Conservation (phyloP, 169 alveolate genomes). For the Theileria luwenshuni region DNA sequence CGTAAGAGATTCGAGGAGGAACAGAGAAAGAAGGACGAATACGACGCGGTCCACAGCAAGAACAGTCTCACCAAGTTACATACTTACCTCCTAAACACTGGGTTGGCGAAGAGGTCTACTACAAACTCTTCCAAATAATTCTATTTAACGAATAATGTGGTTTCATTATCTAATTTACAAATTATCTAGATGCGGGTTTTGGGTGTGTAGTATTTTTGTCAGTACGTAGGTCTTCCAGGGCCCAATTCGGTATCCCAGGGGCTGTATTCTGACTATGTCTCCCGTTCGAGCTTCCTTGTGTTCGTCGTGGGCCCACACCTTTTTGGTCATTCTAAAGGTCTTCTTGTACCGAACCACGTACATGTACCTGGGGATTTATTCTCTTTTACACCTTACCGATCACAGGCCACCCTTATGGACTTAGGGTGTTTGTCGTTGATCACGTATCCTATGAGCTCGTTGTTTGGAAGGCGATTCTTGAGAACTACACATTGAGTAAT, state of each 20-base stretch:
- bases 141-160: background rate
- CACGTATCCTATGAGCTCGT: conserved; percentile 88
- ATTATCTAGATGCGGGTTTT: conserved; percentile 47
- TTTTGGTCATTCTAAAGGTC: conserved; percentile 84
- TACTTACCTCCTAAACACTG: conserved; percentile 67
- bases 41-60: conserved; percentile 50
- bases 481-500: conserved; percentile 58
- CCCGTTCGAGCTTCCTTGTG: conserved; percentile 83
- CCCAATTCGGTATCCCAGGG: conserved; percentile 85
- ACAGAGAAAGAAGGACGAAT: conserved; percentile 54
- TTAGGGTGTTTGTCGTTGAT: conserved; percentile 91
- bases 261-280: conserved; percentile 89
- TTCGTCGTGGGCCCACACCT: conserved; percentile 90
- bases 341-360: conserved; percentile 88
- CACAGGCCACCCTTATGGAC: conserved; percentile 88
- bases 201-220: conserved; percentile 69
- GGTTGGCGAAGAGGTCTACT: conserved; percentile 50
- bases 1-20: conserved; percentile 65
- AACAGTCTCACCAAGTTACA: conserved; percentile 69
- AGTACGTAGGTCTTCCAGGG: conserved; percentile 83
- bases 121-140: background rate
- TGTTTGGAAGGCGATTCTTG: conserved; percentile 83
- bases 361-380: conserved; percentile 85
- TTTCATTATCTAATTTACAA: conserved; percentile 7
- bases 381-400: conserved; percentile 61